Conservation (phyloP, 2,329 filamentous ascomycete genomes). For the Calonectria fujianensis region DNA sequence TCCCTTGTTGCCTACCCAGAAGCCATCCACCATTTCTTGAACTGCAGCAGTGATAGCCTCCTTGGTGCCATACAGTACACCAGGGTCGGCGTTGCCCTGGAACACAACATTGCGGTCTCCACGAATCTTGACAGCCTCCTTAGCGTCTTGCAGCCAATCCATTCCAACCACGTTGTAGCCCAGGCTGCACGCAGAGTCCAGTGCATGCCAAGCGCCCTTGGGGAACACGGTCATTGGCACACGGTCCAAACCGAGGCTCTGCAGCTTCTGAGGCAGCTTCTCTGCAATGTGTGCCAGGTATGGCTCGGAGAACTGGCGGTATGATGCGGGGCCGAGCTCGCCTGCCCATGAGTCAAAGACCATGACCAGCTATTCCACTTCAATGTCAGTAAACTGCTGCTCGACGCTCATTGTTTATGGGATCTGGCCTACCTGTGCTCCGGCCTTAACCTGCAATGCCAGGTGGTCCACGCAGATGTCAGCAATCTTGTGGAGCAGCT, state of each 20-base stretch:
- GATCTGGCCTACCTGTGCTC: slow-evolving; percentile 81
- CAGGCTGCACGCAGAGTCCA: slow-evolving; percentile 89
- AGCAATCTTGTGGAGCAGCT: slow-evolving; percentile 90
- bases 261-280: slow-evolving; percentile 83
- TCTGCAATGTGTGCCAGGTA: slow-evolving; percentile 90
- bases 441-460: slow-evolving; percentile 92
- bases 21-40: slow-evolving; percentile 90
- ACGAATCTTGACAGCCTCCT: slow-evolving; percentile 87
- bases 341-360: slow-evolving; percentile 99
- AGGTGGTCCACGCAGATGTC: slow-evolving; percentile 97
- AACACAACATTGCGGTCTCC: slow-evolving; percentile 84
- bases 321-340: slow-evolving; percentile 89
- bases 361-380: slow-evolving; percentile 81
- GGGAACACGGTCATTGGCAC: slow-evolving; percentile 99
- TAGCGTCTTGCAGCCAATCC: slow-evolving; percentile 95
- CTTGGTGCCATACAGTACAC: slow-evolving; percentile 89
- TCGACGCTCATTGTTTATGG: not conserved
- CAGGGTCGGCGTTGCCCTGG: slow-evolving; percentile 97
- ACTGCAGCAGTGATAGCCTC: slow-evolving; percentile 89
- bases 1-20: slow-evolving; percentile 85
- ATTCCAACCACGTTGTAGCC: slow-evolving; percentile 96
- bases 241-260: slow-evolving; percentile 82
- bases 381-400: not conserved
- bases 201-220: slow-evolving; percentile 96
- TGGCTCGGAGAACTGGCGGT: slow-evolving; percentile 89